These are phyloP conservation scores for Ophiostoma triangulosporum DNA, from an alignment of 2,329 filamentous ascomycete genomes.

Conservation along the genomic window DNA sequence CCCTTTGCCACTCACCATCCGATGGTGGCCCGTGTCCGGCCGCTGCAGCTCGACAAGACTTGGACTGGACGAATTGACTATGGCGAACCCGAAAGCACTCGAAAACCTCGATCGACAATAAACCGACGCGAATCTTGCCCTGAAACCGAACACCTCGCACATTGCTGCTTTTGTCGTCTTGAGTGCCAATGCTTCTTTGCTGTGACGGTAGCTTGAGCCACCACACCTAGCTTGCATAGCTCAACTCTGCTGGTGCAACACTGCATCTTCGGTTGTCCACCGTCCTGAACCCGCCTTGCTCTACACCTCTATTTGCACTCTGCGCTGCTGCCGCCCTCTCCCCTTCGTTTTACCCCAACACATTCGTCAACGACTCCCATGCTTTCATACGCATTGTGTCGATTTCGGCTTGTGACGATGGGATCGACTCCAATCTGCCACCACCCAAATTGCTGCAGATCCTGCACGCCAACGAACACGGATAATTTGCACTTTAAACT, in stretches of 20 bases:
- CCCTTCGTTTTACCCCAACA: too few species aligned
- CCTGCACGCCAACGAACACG: not conserved
- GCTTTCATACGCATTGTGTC: too few species aligned
- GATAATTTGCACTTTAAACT: not conserved
- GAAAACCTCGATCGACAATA: not conserved
- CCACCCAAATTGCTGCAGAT: not conserved
- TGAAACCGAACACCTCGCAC: too few species aligned
- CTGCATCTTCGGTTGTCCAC: not conserved
- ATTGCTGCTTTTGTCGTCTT: not conserved
- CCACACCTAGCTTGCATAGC: not conserved
- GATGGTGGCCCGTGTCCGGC: not conserved
- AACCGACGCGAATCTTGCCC: not conserved
- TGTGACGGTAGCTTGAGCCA: too few species aligned
- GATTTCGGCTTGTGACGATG: too few species aligned
- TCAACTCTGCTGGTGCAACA: not conserved
- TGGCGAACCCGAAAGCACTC: not conserved
- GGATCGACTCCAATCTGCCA: not conserved
- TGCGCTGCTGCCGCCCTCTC: too few species aligned
- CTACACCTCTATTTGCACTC: too few species aligned
- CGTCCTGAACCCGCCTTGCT: too few species aligned
- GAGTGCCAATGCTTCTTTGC: too few species aligned
- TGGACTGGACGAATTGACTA: not conserved
- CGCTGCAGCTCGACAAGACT: not conserved
- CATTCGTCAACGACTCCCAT: too few species aligned
- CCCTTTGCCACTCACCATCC: not conserved